Conservation (phyloP, 1,284 basidiomycete species). For the Ceratorhiza oryzae-sativae region DNA sequence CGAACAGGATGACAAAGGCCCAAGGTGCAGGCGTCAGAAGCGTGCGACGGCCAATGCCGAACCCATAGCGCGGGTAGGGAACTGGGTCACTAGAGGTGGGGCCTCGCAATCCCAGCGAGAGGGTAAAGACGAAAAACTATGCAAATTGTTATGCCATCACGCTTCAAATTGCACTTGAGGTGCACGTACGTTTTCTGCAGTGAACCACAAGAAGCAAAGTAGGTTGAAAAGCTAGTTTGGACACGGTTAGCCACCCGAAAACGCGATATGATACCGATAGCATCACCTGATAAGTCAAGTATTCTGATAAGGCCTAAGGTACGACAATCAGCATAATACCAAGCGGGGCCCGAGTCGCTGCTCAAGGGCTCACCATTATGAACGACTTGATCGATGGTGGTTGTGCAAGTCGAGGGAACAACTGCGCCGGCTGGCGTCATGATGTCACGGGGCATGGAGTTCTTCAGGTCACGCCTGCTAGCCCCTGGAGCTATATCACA, state of each 20-base stretch:
- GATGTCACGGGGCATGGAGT: slow-evolving; percentile 15
- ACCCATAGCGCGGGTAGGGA: slow-evolving; percentile 42
- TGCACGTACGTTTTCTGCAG: slow-evolving; percentile 41
- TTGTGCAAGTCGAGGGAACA: neutral
- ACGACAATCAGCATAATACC: neutral
- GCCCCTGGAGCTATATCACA: slow-evolving; percentile 4
- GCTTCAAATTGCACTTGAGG: neutral
- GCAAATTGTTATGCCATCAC: neutral
- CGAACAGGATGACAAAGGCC: slow-evolving; percentile 42
- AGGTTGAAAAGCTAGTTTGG: slow-evolving; percentile 41
- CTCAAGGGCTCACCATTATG: slow-evolving; percentile 3
- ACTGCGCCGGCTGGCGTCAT: neutral
- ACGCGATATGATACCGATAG: neutral
- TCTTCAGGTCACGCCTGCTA: neutral
- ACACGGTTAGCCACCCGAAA: neutral
- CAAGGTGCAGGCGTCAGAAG: slow-evolving; percentile 43
- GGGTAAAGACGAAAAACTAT: slow-evolving; percentile 41
- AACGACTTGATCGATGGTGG: slow-evolving; percentile 17
- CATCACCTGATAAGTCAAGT: slow-evolving; percentile 34
- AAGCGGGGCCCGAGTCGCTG: no score
- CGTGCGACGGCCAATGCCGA: slow-evolving; percentile 43
- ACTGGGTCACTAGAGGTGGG: slow-evolving; percentile 38
- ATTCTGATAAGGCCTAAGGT: slow-evolving; percentile 9
- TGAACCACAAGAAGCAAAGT: slow-evolving; percentile 44
- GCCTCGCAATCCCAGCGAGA: slow-evolving; percentile 41